These are phyloP conservation scores for Malbranchea cinnamomea DNA, from an alignment of 2,329 filamentous ascomycete genomes.

Conservation along the genomic window DNA sequence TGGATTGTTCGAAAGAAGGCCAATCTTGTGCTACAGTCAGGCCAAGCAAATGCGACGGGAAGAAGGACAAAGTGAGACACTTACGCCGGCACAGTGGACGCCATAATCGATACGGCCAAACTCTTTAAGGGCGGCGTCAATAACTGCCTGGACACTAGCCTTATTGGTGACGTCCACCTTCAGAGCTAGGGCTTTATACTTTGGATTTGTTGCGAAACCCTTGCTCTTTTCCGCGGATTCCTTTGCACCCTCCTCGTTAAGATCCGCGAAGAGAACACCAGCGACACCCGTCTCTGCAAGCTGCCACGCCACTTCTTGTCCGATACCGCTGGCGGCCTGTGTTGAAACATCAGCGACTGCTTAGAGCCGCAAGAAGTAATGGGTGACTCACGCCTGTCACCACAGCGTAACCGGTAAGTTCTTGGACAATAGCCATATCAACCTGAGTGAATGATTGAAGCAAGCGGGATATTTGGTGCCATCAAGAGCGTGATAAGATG, in stretches of 20 bases:
- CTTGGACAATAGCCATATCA: too few relatives aligned
- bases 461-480: too few relatives aligned
- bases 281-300: constrained; percentile 12
- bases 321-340: constrained; percentile 13
- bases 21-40: constrained; percentile 1
- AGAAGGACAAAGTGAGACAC: background rate
- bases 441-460: too few relatives aligned
- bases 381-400: too few relatives aligned
- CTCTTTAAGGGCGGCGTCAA: constrained; percentile 9
- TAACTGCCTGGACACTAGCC: constrained; percentile 13
- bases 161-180: constrained; percentile 15
- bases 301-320: constrained; percentile 2
- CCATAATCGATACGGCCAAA: constrained; percentile 16
- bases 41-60: background rate
- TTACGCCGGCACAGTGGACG: constrained; percentile 14
- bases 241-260: constrained; percentile 10
- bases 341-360: too few relatives aligned
- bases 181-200: constrained; percentile 12
- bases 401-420: too few relatives aligned
- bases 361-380: too few relatives aligned
- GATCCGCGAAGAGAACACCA: constrained; percentile 15
- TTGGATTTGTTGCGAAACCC: constrained; percentile 12
- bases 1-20: background rate
- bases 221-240: constrained; percentile 14
- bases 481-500: too few relatives aligned